Base-by-base conservation (phyloP, 768 basidiomycete genomes). In the Tulasnella sp. region DNA sequence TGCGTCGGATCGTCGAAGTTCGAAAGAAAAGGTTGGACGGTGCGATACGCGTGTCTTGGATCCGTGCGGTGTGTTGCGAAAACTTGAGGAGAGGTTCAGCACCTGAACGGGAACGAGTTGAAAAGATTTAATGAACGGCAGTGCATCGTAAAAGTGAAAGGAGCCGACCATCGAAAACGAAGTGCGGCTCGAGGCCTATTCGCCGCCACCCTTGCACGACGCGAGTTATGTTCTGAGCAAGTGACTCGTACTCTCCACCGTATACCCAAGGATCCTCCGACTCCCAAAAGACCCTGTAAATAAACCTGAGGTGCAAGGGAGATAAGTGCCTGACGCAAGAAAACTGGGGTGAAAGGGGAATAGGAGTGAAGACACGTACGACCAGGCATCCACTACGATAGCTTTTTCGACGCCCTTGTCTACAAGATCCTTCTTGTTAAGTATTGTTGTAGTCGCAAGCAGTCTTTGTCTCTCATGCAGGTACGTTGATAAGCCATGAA, bases 351-450 rank as follows among this genome's bases (percentile, higher is more conserved):
- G 39, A 76, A 72, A 69, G 67, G 38, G 74, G 71, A 29, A 70
- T 67, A 77, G 77, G 64, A 80, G 52, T 64, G 5, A 64, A 64
- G 58, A 3, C 58, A 90, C 93, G 89, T 82, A 94, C 93, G 93
- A 93, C 92, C 91, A 93, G 67, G 88, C 93, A 83, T 95, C 93
- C 71, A 94, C 87, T 11, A 95, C 90, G 77, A 93, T 84, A 39
- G 88, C 84, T 25, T 86, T 84, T 14, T 80, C 74, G 5, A 40
- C 38, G 17, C 58, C 54, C 22, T 71, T 38, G 37, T 25, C 67
- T 37, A 12, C 67, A 31, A 34, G 64, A 31, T 67, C 54, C 25
- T 77, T 45, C 38, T 87, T 82, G n/a, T 83, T 80, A 39, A 84
- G 76, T 0, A 37, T 9, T 11, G 67, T 52, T 22, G 83, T 81